Conservation (phyloP, 31 red algal species). For the Odonthalia washingtoniensis region DNA sequence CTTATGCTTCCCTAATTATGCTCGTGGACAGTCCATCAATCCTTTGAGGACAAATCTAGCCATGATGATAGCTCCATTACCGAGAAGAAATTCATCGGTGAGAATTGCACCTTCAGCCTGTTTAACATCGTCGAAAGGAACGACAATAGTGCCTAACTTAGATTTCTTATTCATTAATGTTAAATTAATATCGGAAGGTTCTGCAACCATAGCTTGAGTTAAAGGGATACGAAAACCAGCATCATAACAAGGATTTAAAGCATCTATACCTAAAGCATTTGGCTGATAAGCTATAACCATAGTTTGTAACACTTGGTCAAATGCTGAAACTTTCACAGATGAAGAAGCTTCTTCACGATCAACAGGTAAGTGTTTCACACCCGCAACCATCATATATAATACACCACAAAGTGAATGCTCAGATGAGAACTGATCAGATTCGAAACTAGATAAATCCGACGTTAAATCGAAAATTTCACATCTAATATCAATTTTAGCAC, state of each 20-base stretch:
- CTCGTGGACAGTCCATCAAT: too few species aligned
- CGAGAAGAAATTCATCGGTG: slow-evolving; percentile 23
- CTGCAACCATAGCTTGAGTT: slow-evolving; percentile 15
- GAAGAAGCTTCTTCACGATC: slow-evolving; percentile 35
- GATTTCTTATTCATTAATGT: slow-evolving; percentile 56
- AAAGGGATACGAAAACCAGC: slow-evolving; percentile 57
- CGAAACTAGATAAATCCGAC: slow-evolving; percentile 51
- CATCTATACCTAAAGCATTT: slow-evolving; percentile 51
- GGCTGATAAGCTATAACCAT: slow-evolving; percentile 59
- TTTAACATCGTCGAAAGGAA: slow-evolving; percentile 54
- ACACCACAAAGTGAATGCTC: slow-evolving; percentile 44
- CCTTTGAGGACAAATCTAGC: slow-evolving; percentile 18
- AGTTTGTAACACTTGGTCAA: slow-evolving; percentile 27
- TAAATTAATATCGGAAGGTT: slow-evolving; percentile 42
- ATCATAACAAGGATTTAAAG: slow-evolving; percentile 64
- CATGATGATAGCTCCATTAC: slow-evolving; percentile 33
- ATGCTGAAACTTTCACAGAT: slow-evolving; percentile 46
- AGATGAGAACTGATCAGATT: slow-evolving; percentile 25
- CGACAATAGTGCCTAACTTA: slow-evolving; percentile 24
- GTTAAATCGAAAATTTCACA: slow-evolving; percentile 48
- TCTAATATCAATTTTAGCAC: slow-evolving; percentile 57
- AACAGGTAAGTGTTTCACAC: slow-evolving; percentile 56
- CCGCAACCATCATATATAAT: slow-evolving; percentile 61
- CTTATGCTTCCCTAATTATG: too few species aligned
- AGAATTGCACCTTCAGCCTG: slow-evolving; percentile 8